Evolutionary conservation across 805 yeast species (phyloP), one percentile per base, ranked within the genome.

Genomic region (Sugiyamaella boreocaroliniensis): DNA sequence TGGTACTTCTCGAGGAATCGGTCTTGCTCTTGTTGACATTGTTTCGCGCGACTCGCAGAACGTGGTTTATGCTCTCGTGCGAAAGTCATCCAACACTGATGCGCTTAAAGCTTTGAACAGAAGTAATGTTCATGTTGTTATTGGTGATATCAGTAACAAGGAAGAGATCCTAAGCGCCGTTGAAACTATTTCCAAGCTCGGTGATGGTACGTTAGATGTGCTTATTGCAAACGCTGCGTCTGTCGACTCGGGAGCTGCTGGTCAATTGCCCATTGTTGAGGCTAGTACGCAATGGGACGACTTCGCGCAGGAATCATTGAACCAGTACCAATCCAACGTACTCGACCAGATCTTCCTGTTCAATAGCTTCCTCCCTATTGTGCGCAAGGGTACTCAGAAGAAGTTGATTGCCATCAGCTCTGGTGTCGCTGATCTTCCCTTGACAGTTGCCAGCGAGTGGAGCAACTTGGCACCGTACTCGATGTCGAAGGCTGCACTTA

Each of bases 1-100:
- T 12, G 75, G 76, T 19, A 69, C 70, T 29, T 65, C 65, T 51
- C 61, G 71, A 47, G 75, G 75, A 2, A 68, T 72, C 50, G 75
- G 75, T 2, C 62, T 64, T 19, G 61, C 49, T 3, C 43, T 70
- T 8, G 70, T 61, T 18, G 60, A 65, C 43, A 57, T 52, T 26
- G 54, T 69, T 20, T 57, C 66, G 43, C 51, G 50, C 7, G 52
- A 61, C 9, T 40, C 60, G 18, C 44, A 52, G 11, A 64, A 58
- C 51, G n/a, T 29, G 4, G 68, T 69, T 10, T 56, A 66, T 45
- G 69, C 66, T 1, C 12, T 59, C 1, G 58, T 54, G 15, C 41
- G 65, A 4, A 57, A 54, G 19, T 49, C 56, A n/a, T 1, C 37
- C 0, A 43, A 40, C 10, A 51, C 62, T 12, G 40, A 40, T 1